phyloP scores from a whole-genome alignment of 148 eudicot genomes.

The Cornus kousa region DNA sequence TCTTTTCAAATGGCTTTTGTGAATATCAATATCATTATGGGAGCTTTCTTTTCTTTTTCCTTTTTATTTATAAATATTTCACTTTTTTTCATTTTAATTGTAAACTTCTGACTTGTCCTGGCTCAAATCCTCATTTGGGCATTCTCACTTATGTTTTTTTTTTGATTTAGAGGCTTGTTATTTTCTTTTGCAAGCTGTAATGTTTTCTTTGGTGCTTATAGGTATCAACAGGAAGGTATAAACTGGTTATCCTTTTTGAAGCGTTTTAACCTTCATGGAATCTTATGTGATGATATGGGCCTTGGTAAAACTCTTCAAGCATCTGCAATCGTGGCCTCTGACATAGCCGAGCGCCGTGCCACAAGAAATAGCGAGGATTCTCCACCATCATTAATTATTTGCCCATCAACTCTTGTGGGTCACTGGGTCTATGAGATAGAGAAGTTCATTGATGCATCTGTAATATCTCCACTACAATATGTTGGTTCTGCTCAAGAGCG shows the following conservation, averaged over 20 bases:
- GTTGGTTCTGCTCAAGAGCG: constrained; percentile 90
- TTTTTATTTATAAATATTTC: background rate
- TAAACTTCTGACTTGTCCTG: background rate
- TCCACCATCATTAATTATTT: constrained; percentile 75
- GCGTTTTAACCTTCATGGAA: constrained; percentile 95
- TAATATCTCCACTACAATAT: constrained; percentile 78
- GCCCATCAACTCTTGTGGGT: constrained; percentile 98
- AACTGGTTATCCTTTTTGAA: constrained; percentile 97
- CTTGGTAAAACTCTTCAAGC: constrained; percentile 99
- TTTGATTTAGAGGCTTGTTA: background rate
- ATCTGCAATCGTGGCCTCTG: constrained; percentile 96
- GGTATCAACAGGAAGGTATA: constrained; percentile 99
- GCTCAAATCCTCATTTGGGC: background rate
- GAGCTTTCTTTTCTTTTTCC: background rate
- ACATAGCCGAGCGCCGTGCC: constrained; percentile 70
- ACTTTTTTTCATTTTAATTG: background rate
- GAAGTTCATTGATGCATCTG: constrained; percentile 85
- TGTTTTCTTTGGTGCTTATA: constrained; percentile 20
- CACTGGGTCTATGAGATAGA: constrained; percentile 99
- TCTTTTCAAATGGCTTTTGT: background rate
- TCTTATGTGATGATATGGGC: constrained; percentile 99
- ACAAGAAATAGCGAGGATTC: constrained; percentile 33
- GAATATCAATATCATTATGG: background rate
- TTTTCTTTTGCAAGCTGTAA: background rate
- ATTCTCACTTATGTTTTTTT: background rate